Conservation (phyloP, 345 rosid species). For the Schrenkiella parvula region DNA sequence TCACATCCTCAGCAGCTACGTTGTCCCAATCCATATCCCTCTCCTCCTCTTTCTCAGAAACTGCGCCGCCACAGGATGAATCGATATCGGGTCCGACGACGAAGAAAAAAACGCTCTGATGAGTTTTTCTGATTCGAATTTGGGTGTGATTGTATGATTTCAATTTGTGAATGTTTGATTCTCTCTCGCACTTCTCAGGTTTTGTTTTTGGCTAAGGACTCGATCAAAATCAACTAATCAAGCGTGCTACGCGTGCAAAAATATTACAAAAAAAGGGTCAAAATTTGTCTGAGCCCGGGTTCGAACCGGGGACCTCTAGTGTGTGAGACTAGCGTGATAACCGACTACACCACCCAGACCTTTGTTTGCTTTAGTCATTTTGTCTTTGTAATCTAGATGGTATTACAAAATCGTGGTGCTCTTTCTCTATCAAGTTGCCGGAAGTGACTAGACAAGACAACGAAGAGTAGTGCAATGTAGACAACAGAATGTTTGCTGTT, state of each 20-base stretch:
- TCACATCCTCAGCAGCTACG: conserved; percentile 39
- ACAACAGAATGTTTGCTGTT: conserved; percentile 26
- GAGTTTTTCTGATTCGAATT: conserved; percentile 13
- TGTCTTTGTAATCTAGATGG: too few relatives aligned
- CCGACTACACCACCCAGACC: conserved; percentile 45
- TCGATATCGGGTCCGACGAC: not conserved
- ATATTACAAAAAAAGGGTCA: not conserved
- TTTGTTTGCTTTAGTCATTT: too few relatives aligned
- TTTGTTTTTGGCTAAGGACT: too few relatives aligned
- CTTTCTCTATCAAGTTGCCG: not conserved
- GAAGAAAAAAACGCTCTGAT: conserved; percentile 8
- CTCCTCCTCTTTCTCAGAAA: not conserved
- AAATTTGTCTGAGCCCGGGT: conserved; percentile 29
- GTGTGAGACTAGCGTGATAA: conserved; percentile 85
- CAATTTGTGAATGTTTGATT: conserved; percentile 1
- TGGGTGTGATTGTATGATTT: not conserved
- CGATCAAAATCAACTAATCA: too few relatives aligned
- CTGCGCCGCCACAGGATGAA: not conserved
- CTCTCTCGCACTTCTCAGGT: not conserved
- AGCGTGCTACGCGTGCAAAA: too few relatives aligned
- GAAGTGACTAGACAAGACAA: conserved; percentile 7
- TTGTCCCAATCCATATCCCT: conserved; percentile 36
- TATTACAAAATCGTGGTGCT: not conserved
- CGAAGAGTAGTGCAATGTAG: not conserved
- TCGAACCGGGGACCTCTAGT: conserved; percentile 78